Base-by-base conservation (phyloP, 2,329 filamentous ascomycete genomes). In the Fusarium buxicola region DNA sequence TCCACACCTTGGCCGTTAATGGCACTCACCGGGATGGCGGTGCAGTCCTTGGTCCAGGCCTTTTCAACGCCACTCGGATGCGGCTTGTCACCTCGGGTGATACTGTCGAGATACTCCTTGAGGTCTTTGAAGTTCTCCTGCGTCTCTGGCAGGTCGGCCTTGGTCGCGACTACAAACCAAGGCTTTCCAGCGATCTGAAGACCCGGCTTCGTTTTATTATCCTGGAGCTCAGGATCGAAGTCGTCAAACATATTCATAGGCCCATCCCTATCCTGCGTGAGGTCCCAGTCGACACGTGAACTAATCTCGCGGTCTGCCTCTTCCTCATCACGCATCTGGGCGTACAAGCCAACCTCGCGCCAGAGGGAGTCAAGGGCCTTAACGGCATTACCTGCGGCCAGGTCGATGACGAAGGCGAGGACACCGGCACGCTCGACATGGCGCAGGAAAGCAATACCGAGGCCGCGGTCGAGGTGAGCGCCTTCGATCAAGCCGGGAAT, bases 91-190 rank as follows among this genome's bases (percentile, higher is more conserved):
- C 90, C 89, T 1, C 79, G 80, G 47, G 85, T 85, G 21, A 98
- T 83, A 5, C 79, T 80, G 5, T 84, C 81, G 5, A 99, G 77
- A 75, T 97, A 97, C 8, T 78, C 77, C 65, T 88, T 87, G 66
- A 99, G 79, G 47, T 79, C 77, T 31, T 76, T 77, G 74, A 92
- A 99, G 73, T 95, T 96, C 21, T 87, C 84, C 74, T 93, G 86
- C 2, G 95, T 96, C 4, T 84, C 85, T 4, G 89, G 86, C 51
- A 96, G 75, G 74, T 98, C 94, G 1, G 92, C 94, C 77, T 98
- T 98, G 16, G 94, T 97, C 2, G 92, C 94, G 38, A 97, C 88
- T 6, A 97, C 94, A 71, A 96, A 95, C 95, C 95, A 99, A 1
- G 95, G 94, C 79, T 99, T 99, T 30, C 86, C 86, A n/a, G 91